Evolutionary conservation across 257 asterid species (phyloP), one percentile per base, ranked within the genome.

Genomic region (Salvia miltiorrhiza): DNA sequence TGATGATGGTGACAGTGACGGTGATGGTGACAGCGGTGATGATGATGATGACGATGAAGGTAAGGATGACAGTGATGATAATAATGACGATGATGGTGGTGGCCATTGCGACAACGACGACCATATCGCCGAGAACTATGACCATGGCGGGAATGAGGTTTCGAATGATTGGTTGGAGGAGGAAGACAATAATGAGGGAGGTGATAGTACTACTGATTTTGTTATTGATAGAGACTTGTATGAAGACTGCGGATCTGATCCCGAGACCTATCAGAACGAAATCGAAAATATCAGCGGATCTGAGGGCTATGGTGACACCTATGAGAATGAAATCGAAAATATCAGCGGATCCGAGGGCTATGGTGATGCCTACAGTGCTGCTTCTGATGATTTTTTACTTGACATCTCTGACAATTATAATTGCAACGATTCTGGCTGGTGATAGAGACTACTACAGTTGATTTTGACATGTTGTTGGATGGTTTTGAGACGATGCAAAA

Each of bases 391-490:
- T n/a, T n/a, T n/a, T n/a, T n/a, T n/a, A n/a, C n/a, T n/a, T n/a
- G n/a, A n/a, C n/a, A n/a, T n/a, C n/a, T n/a, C n/a, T n/a, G n/a
- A n/a, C n/a, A n/a, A n/a, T 44, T 70, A 56, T 73, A 60, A 63
- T 32, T 48, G 41, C 69, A 69, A 63, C 70, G 74, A 72, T 17
- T 62, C 17, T 69, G 76, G 35, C 14, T 52, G 71, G 63, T 72
- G 71, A 74, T 43, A 56, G 54, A 21, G 70, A 71, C 45, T 55
- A n/a, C n/a, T n/a, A n/a, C 26, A 33, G 75, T 52, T 73, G 54
- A 69, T 45, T 78, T 21, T 60, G 67, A 72, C 32, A 14, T n/a
- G n/a, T n/a, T 64, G 77, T 70, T 67, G 76, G 75, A 43, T 73
- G 41, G 21, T 50, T 39, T 58, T 58, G 59, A n/a, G n/a, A 33